phyloP scores from a whole-genome alignment of 139 green algal genomes.

The Auxenochlorella pyrenoidosa region DNA sequence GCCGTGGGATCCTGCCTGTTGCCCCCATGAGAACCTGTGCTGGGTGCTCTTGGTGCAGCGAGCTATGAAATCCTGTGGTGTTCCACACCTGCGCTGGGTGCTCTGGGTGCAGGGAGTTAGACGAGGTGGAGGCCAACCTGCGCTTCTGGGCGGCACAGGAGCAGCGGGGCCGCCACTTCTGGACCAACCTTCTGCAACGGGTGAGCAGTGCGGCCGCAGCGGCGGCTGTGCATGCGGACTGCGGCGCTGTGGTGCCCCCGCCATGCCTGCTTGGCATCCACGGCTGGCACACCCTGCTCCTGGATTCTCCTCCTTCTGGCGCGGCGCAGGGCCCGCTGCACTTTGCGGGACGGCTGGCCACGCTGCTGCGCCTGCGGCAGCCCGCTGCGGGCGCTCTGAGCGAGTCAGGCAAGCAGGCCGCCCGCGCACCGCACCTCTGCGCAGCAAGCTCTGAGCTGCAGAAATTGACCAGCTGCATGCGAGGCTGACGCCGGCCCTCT shows the following conservation, averaged over 20 bases:
- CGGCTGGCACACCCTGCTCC: neutral
- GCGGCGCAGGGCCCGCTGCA: slow-evolving; percentile 50
- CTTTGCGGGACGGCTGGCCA: slow-evolving; percentile 7
- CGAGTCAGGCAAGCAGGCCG: neutral
- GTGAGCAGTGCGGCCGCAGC: slow-evolving; percentile 16
- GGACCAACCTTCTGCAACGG: slow-evolving; percentile 55
- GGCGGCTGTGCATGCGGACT: neutral
- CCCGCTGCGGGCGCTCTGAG: slow-evolving; percentile 11
- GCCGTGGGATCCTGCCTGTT: too few species aligned
- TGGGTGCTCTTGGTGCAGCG: too few species aligned
- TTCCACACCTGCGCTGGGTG: too few species aligned
- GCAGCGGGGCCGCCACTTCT: slow-evolving; percentile 48
- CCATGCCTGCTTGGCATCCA: too few species aligned
- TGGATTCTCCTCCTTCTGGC: too few species aligned
- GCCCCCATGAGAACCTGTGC: too few species aligned
- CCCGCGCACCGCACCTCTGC: neutral
- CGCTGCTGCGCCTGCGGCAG: slow-evolving; percentile 7
- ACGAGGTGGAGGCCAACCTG: slow-evolving; percentile 49
- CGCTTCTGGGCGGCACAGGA: slow-evolving; percentile 54
- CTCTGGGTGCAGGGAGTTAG: slow-evolving; percentile 33
- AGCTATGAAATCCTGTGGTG: too few species aligned
- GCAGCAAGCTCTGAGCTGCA: neutral
- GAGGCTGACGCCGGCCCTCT: neutral
- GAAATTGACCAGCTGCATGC: too few species aligned
- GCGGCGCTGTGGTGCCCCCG: neutral